phyloP scores from a whole-genome alignment of 441 rosid genomes.

The Dalechampia spathulata region DNA sequence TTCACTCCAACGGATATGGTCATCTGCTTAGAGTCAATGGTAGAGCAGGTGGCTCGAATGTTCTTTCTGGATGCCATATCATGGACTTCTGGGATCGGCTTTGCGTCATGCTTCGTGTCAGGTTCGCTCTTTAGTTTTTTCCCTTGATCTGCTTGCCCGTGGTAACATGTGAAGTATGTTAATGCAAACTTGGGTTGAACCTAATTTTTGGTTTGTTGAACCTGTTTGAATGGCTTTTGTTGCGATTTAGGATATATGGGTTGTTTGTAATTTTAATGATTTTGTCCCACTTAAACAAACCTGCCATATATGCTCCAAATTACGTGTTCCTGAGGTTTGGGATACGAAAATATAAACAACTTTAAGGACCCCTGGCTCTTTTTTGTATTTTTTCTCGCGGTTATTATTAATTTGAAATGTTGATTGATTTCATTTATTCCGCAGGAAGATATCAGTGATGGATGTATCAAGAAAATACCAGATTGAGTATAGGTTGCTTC shows the following conservation, averaged over 20 bases:
- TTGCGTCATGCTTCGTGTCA: slow-evolving; percentile 41
- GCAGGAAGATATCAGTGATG: slow-evolving; percentile 60
- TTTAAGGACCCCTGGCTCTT: neutral
- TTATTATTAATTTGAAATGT: neutral
- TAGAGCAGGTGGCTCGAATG: slow-evolving; percentile 59
- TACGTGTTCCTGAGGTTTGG: neutral
- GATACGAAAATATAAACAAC: neutral
- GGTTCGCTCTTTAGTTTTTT: slow-evolving; percentile 18
- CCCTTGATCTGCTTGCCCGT: neutral
- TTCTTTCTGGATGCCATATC: slow-evolving; percentile 48
- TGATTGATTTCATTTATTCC: neutral
- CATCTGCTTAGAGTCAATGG: slow-evolving; percentile 69
- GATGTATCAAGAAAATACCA: slow-evolving; percentile 65
- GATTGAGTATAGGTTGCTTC: slow-evolving; percentile 50
- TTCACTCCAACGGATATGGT: slow-evolving; percentile 71
- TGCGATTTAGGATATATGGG: no score
- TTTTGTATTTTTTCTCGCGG: neutral
- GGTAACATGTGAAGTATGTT: no score
- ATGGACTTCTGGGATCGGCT: slow-evolving; percentile 75
- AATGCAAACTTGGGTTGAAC: no score
- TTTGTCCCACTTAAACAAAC: no score
- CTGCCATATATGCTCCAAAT: no score
- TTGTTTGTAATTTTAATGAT: no score
- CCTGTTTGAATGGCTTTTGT: no score
- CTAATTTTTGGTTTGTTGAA: no score